These are phyloP conservation scores for Phytopythium vexans DNA, from an alignment of 352 stramenopile species.

Conservation along the genomic window DNA sequence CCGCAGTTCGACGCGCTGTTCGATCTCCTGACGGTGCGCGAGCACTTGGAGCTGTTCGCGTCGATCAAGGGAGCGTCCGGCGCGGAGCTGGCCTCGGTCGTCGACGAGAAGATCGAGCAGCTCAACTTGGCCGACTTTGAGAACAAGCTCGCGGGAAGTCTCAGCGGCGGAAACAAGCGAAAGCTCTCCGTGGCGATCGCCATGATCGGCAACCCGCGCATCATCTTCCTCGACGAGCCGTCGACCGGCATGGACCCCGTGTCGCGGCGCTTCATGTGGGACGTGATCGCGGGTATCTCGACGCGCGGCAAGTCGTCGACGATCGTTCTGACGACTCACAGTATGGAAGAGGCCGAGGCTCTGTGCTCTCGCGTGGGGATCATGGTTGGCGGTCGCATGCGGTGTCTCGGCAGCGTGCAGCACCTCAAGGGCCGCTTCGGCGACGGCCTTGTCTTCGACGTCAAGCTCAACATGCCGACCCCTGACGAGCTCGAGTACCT, in stretches of 20 bases:
- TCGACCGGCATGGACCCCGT: no score
- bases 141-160: constrained; percentile 88
- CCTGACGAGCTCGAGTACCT: constrained; percentile 23
- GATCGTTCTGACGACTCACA: constrained; percentile 91
- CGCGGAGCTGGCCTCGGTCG: constrained; percentile 90
- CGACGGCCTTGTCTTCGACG: constrained; percentile 87
- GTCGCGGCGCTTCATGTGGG: constrained; percentile 95
- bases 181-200: no score
- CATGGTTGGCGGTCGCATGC: constrained; percentile 70
- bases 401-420: constrained; percentile 76
- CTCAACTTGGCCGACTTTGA: constrained; percentile 89
- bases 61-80: constrained; percentile 87
- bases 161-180: no score
- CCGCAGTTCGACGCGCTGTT: constrained; percentile 88
- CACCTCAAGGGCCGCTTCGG: constrained; percentile 95
- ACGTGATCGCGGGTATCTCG: constrained; percentile 73
- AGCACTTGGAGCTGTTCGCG: constrained; percentile 88
- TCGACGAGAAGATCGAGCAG: constrained; percentile 88
- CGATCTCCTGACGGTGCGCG: constrained; percentile 78
- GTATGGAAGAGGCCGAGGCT: constrained; percentile 91
- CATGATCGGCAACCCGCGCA: no score
- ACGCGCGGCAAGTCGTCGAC: constrained; percentile 52
- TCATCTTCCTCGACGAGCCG: no score
- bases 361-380: constrained; percentile 91
- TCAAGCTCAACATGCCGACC: constrained; percentile 28